phyloP scores from a whole-genome alignment of 768 basidiomycete species.

The Xerocomellus chrysenteron region DNA sequence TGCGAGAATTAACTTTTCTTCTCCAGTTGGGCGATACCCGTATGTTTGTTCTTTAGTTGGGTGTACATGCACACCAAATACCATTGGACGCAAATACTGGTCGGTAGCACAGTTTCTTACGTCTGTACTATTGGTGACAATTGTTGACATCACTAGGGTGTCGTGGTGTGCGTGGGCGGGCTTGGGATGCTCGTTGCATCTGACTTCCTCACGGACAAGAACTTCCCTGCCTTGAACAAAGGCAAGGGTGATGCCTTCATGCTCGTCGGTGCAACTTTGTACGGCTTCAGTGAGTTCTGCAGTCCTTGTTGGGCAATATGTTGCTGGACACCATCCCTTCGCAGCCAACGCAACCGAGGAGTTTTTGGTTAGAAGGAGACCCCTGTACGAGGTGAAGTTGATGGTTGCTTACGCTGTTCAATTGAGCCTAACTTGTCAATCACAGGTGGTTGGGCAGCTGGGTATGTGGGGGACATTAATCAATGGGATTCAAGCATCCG shows the following conservation, averaged over 20 bases:
- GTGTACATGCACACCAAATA: conserved; percentile 77
- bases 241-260: conserved; percentile 85
- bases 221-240: conserved; percentile 60
- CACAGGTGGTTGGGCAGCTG: conserved; percentile 75
- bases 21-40: conserved; percentile 81
- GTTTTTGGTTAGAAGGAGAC: conserved; percentile 75
- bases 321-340: not conserved
- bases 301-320: not conserved
- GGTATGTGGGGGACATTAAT: conserved; percentile 84
- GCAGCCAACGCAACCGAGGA: conserved; percentile 87
- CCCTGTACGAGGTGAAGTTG: conserved; percentile 65
- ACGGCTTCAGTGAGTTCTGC: conserved; percentile 71
- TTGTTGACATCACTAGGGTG: conserved; percentile 47
- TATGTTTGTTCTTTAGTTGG: conserved; percentile 82
- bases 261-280: conserved; percentile 82
- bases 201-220: conserved; percentile 75
- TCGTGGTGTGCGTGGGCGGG: conserved; percentile 70
- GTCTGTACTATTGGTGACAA: not conserved
- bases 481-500: conserved; percentile 75
- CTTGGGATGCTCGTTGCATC: conserved; percentile 79
- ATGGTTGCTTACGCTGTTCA: not conserved
- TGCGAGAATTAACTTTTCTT: not conserved
- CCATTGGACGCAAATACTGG: conserved; percentile 81
- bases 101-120: conserved; percentile 31
- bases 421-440: not conserved